Evolutionary conservation across 2,329 filamentous ascomycete species (phyloP), one percentile per base, ranked within the genome.

Genomic region (Aspergillus sergii): DNA sequence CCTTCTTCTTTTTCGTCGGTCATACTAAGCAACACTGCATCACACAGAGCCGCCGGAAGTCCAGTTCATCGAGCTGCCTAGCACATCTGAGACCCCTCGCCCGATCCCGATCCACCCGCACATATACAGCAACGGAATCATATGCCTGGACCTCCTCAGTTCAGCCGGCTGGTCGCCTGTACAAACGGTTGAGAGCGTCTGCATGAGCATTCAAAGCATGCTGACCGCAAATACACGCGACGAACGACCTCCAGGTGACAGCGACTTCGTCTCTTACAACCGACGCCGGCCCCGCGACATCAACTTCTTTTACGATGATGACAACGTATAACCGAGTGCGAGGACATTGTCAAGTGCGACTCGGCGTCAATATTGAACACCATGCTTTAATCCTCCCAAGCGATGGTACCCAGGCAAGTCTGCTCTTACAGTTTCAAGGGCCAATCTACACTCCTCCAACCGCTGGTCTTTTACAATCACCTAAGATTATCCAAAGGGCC

Each of bases 141-240:
- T 99, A 75, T 99, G 95, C 74, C 90, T 99, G 56, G 95, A 99
- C 72, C 86, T 99, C 1, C 88, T 99, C 10, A 93, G 93, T 58
- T 84, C 86, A 11, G 89, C 93, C 67, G 95, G 95, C 61, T 99
- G 95, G 95, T 95, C 91, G 55, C 95, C 95, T 0, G 94, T 99
- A 0, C 95, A 99, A 76, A 97, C 94, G 63, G 95, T 97, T 10
- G 94, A 98, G 82, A 96, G 91, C 73, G 89, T 99, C 30, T 97
- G 93, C 82, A 95, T 99, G 87, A 96, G 93, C 78, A 86, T 99
- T 60, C 95, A 99, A 80, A 97, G 93, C 81, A 99, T 99, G 95
- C 80, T 99, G 74, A 97, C 95, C 1, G 93, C 94, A 65, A 99
- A 99, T 77, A 90, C 88, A 12, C 94, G 94, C 80, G 90, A 94